Base-by-base conservation (phyloP, 179 eudicot genomes). In the Pouteria campechiana region DNA sequence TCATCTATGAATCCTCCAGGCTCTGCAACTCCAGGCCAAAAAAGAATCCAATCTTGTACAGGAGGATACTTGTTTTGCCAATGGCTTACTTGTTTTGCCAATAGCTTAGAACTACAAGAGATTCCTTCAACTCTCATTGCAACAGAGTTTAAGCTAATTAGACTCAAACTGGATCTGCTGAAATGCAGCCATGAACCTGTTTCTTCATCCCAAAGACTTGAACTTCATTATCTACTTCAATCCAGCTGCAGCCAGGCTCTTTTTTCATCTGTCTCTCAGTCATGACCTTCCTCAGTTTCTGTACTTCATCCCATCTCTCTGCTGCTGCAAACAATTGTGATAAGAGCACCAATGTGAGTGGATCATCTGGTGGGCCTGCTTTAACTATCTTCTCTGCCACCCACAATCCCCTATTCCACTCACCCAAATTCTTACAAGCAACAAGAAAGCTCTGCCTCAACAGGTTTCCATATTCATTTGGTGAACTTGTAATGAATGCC, bases 191-290 rank as follows among this genome's bases (percentile, higher is more conserved):
- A n/a, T n/a, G n/a, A n/a, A n/a, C n/a, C n/a, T n/a, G n/a, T n/a
- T n/a, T n/a, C n/a, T n/a, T n/a, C n/a, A n/a, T n/a, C n/a, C n/a
- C n/a, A n/a, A 61, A 61, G 7, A 44, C 39, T 31, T 69, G 75
- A 30, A 69, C 70, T 42, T 31, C 46, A 32, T 54, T 63, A 32
- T 69, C 70, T n/a, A 64, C 61, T 54, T 61, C 67, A 32, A 61
- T 61, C 67, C 67, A 61, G 40, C 60, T 49, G 42, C 55, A 54
- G 9, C 67, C 67, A 8, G 67, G 67, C 17, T 42, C 47, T 38
- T 61, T 61, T 24, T 32, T 37, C 36, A 54, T 53, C 55, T 60
- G 60, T 3, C 46, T 38, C 32, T 47, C 50, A 36, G 53, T 61
- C 60, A 61, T 53, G 16, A 41, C 54, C 40, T 28, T 15, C 25